phyloP scores from a whole-genome alignment of 2,329 filamentous ascomycete species.

The Aspergillus eucalypticola region DNA sequence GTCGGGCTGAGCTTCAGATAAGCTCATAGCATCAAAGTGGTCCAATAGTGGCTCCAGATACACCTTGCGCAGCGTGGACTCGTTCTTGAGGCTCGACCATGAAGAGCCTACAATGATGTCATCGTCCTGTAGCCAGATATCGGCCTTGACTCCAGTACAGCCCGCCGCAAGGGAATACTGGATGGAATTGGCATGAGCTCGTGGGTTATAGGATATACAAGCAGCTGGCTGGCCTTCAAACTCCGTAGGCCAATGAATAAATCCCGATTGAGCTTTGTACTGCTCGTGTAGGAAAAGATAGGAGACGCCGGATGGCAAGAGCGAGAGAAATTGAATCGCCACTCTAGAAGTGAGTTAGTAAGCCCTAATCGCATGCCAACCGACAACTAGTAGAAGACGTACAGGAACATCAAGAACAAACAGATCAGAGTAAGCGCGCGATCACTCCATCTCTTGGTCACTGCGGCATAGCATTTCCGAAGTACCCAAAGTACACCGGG shows the following conservation, averaged over 20 bases:
- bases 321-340: slow-evolving; percentile 22
- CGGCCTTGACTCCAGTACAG: slow-evolving; percentile 29
- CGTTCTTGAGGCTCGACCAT: slow-evolving; percentile 4
- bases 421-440: slow-evolving; percentile 24
- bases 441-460: slow-evolving; percentile 25
- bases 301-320: slow-evolving; percentile 21
- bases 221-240: slow-evolving; percentile 13
- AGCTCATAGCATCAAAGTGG: slow-evolving; percentile 18
- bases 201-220: slow-evolving; percentile 27
- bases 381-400: slow-evolving; percentile 2
- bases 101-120: slow-evolving; percentile 26
- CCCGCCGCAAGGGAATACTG: slow-evolving; percentile 24
- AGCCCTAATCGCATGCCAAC: neutral
- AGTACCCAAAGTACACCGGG: slow-evolving; percentile 27
- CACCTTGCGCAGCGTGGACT: slow-evolving; percentile 21
- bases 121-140: slow-evolving; percentile 27
- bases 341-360: slow-evolving; percentile 16
- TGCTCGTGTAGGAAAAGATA: slow-evolving; percentile 18
- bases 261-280: slow-evolving; percentile 2
- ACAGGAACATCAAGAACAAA: slow-evolving; percentile 29
- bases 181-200: slow-evolving; percentile 21
- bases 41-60: slow-evolving; percentile 27
- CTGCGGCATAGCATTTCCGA: slow-evolving; percentile 15
- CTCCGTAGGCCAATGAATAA: slow-evolving; percentile 18
- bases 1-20: neutral